These are phyloP conservation scores for Phanerochaete carnosa DNA, from an alignment of 768 basidiomycete species.

Conservation along the genomic window DNA sequence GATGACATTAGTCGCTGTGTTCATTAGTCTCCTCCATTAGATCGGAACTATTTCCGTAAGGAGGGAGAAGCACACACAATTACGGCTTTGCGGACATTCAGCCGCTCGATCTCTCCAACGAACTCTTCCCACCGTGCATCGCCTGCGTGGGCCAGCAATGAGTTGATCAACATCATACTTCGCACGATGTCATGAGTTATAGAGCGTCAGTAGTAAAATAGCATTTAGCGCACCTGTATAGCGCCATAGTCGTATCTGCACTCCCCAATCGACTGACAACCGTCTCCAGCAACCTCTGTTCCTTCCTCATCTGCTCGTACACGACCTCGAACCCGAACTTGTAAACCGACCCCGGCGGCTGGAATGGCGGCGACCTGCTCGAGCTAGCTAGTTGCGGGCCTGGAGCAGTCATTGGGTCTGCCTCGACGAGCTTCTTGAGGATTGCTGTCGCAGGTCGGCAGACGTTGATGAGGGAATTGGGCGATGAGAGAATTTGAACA, in stretches of 20 bases:
- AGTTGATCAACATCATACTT: slow-evolving; percentile 90
- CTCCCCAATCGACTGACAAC: slow-evolving; percentile 79
- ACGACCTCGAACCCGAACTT: slow-evolving; percentile 83
- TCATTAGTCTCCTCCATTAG: background rate
- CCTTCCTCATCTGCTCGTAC: slow-evolving; percentile 78
- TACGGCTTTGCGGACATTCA: slow-evolving; percentile 80
- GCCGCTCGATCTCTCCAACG: slow-evolving; percentile 64
- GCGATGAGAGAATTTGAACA: slow-evolving; percentile 74
- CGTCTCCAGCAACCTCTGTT: slow-evolving; percentile 68
- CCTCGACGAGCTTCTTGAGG: slow-evolving; percentile 85
- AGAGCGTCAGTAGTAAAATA: background rate
- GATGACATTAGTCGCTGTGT: slow-evolving; percentile 77
- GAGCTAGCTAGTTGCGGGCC: slow-evolving; percentile 57
- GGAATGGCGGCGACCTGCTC: slow-evolving; percentile 49
- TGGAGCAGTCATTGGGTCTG: slow-evolving; percentile 68
- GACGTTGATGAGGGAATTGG: slow-evolving; percentile 80
- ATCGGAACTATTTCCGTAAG: background rate
- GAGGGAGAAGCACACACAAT: slow-evolving; percentile 48
- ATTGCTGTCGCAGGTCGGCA: slow-evolving; percentile 90
- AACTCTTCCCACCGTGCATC: slow-evolving; percentile 80
- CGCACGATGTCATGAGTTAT: slow-evolving; percentile 2
- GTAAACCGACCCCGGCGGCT: slow-evolving; percentile 70
- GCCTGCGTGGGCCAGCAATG: slow-evolving; percentile 74
- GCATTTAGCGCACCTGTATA: slow-evolving; percentile 57
- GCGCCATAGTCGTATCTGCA: slow-evolving; percentile 81